A percentile compares a stretch with the other conserved stretches of the same genome.
phyloP scores from a whole-genome alignment of 148 eudicot species.

The Rhododendron williamsianum region DNA sequence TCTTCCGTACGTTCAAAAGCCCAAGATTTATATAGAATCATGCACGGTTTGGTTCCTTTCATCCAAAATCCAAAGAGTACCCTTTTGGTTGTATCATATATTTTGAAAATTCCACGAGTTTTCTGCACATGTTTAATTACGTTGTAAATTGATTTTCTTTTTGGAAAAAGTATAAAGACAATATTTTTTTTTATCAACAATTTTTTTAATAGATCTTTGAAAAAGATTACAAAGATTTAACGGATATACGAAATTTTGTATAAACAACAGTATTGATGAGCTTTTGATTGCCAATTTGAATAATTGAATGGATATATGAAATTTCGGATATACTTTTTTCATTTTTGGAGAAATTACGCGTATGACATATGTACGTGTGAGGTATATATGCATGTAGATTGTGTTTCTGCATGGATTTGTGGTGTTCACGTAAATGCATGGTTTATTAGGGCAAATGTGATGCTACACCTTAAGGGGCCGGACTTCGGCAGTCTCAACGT shows the following conservation, averaged over 20 bases:
- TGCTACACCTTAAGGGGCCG: slow-evolving; percentile 50
- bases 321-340: not conserved
- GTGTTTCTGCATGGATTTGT: not conserved
- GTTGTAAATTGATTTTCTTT: not conserved
- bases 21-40: too few relatives aligned
- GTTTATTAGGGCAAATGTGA: not conserved
- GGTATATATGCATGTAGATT: not conserved
- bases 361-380: not conserved
- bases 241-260: too few relatives aligned
- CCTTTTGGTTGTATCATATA: too few relatives aligned
- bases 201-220: too few relatives aligned
- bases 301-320: not conserved
- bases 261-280: not conserved
- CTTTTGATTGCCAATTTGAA: not conserved
- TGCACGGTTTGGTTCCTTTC: not conserved
- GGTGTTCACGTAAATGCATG: not conserved
- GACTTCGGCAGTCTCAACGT: slow-evolving; percentile 26
- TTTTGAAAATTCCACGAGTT: not conserved
- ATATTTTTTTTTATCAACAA: too few relatives aligned
- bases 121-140: not conserved
- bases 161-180: not conserved
- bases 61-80: too few relatives aligned
- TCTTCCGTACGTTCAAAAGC: not conserved
- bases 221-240: too few relatives aligned
- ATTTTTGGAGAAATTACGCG: not conserved